These are phyloP conservation scores for Mrakia frigida DNA, from an alignment of 768 basidiomycete species.

Conservation along the genomic window DNA sequence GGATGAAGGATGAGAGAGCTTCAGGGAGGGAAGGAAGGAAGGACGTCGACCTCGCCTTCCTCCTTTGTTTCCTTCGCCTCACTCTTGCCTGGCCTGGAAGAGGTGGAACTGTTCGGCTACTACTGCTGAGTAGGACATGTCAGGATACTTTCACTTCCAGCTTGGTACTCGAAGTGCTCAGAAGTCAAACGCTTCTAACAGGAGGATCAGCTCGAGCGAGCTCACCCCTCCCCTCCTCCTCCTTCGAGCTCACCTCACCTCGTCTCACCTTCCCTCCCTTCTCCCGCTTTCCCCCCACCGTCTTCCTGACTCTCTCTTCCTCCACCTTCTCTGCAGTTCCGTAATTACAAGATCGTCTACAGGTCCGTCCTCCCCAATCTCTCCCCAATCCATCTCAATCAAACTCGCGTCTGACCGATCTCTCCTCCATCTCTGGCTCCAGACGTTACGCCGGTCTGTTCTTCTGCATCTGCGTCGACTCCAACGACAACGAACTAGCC, in stretches of 20 bases:
- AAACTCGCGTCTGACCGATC: neutral
- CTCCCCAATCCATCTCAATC: neutral
- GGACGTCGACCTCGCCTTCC: neutral
- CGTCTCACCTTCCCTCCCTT: neutral
- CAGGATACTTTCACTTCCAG: too few species aligned
- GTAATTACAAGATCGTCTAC: slow-evolving; percentile 96
- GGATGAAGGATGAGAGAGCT: neutral
- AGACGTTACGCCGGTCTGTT: slow-evolving; percentile 88
- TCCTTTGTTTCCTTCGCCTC: neutral
- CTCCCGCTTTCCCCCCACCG: slow-evolving; percentile 15
- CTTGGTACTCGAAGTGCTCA: neutral
- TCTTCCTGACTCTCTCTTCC: neutral
- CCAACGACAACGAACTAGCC: slow-evolving; percentile 95
- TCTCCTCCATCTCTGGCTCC: neutral
- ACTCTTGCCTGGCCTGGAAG: neutral
- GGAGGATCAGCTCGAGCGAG: neutral
- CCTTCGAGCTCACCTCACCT: neutral
- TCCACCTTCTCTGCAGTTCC: slow-evolving; percentile 58
- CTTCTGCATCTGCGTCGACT: slow-evolving; percentile 96
- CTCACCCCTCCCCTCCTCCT: neutral
- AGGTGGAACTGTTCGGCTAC: too few species aligned
- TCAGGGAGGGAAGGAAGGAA: neutral
- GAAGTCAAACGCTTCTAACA: neutral
- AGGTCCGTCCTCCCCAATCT: slow-evolving; percentile 44
- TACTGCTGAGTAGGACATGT: too few species aligned